Evolutionary conservation across 805 yeast genomes (phyloP).

Genomic region (Clavispora asparagi): DNA sequence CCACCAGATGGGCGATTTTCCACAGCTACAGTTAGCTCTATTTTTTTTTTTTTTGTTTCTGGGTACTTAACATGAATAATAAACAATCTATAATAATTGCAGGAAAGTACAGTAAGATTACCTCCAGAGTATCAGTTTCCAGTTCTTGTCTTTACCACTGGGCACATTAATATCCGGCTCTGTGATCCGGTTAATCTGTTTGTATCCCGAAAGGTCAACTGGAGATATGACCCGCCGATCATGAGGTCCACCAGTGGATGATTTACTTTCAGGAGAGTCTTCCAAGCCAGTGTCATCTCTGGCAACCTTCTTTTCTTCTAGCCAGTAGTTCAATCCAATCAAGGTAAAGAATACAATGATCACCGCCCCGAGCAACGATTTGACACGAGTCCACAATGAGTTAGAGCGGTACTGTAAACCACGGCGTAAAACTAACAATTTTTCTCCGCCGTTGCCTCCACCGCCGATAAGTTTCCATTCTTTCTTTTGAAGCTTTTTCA

Average conservation of each 20-base stretch:
- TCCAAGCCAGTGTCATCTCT: too few species aligned
- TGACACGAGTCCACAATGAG: slow-evolving; percentile 6
- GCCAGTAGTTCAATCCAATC: slow-evolving; percentile 20
- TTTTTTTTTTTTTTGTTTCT: neutral
- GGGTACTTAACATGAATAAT: neutral
- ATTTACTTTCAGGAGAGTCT: too few species aligned
- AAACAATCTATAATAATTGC: neutral
- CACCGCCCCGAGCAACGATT: slow-evolving; percentile 20
- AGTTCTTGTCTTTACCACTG: neutral
- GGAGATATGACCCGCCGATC: too few species aligned
- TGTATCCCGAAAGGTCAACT: too few species aligned
- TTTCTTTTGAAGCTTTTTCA: slow-evolving; percentile 39
- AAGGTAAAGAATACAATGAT: slow-evolving; percentile 21
- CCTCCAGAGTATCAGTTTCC: neutral
- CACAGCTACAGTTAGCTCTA: neutral
- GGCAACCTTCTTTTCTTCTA: slow-evolving; percentile 9
- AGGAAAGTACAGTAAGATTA: neutral
- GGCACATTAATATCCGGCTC: too few species aligned
- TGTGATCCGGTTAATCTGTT: too few species aligned
- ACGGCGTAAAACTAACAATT: slow-evolving; percentile 13
- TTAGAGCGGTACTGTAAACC: neutral
- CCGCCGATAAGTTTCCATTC: slow-evolving; percentile 57
- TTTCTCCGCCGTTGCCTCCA: slow-evolving; percentile 17
- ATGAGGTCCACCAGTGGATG: too few species aligned
- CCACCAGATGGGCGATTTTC: neutral